Conservation (phyloP, 352 stramenopile genomes). For the Phytophthora rubi region DNA sequence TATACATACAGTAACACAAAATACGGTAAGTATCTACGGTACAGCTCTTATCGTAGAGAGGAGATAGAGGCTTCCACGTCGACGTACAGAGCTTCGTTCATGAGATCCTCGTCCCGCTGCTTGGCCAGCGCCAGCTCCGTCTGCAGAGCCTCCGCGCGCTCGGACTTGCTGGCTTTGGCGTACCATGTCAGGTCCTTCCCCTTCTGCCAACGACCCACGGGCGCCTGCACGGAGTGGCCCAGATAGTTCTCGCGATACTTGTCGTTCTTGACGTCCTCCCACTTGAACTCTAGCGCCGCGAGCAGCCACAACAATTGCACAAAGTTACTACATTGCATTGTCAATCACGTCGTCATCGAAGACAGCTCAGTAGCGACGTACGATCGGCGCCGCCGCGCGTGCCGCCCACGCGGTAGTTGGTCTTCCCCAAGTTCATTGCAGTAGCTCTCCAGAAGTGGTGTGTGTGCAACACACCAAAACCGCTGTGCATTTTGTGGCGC, state of each 20-base stretch:
- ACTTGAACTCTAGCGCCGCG: slow-evolving; percentile 84
- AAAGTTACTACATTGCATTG: not conserved
- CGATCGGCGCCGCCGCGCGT: slow-evolving; percentile 87
- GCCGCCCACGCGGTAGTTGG: slow-evolving; percentile 87
- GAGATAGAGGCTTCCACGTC: not conserved
- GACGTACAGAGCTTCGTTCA: slow-evolving; percentile 89
- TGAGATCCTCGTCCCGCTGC: slow-evolving; percentile 88
- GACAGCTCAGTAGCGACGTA: slow-evolving; percentile 40
- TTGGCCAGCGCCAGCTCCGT: slow-evolving; percentile 76
- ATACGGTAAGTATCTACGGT: not conserved
- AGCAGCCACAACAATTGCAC: slow-evolving; percentile 2
- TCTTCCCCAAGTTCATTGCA: slow-evolving; percentile 85
- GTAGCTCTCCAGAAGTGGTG: not conserved
- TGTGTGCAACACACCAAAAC: slow-evolving; percentile 2
- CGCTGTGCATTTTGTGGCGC: not conserved
- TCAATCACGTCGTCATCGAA: not conserved
- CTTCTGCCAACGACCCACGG: slow-evolving; percentile 90
- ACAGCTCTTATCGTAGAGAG: not conserved
- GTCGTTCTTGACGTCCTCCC: slow-evolving; percentile 94
- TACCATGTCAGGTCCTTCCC: slow-evolving; percentile 93
- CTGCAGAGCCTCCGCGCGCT: slow-evolving; percentile 59
- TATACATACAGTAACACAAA: slow-evolving; percentile 21
- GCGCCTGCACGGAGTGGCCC: slow-evolving; percentile 86
- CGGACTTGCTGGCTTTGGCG: slow-evolving; percentile 69
- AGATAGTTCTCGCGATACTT: slow-evolving; percentile 94